Percentiles rank a stretch among this genome's conserved stretches.
Evolutionary conservation across 192 early-diverging fungal genomes (phyloP).

Genomic region (Coemansia sp.): DNA sequence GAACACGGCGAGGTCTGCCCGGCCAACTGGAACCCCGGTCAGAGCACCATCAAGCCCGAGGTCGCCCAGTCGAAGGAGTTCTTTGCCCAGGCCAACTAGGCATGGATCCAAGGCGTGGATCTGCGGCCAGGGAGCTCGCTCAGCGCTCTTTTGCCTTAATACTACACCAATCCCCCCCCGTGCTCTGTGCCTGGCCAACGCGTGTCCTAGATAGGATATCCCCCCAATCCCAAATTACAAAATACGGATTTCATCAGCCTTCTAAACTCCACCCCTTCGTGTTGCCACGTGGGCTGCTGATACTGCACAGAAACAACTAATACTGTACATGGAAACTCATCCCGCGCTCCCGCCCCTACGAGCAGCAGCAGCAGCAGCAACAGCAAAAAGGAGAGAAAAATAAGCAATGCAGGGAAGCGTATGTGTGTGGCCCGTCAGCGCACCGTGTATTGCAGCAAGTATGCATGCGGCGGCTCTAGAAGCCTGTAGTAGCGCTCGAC

Average conservation of each 20-base stretch:
- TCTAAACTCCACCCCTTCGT: no score
- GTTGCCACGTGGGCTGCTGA: no score
- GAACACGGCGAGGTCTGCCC: conserved; percentile 81
- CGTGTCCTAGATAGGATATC: not conserved
- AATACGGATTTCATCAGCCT: not conserved
- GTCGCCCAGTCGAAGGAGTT: conserved; percentile 61
- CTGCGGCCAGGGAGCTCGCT: no score
- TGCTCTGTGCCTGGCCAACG: no score
- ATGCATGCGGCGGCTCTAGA: conserved; percentile 79
- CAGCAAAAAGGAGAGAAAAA: not conserved
- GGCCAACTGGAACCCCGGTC: conserved; percentile 77
- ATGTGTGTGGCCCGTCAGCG: no score
- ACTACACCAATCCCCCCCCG: no score
- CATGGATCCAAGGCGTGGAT: no score
- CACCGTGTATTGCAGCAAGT: conserved; percentile 48
- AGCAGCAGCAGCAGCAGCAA: no score
- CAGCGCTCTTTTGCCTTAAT: no score
- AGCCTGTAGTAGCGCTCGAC: conserved; percentile 76
- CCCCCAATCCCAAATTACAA: not conserved
- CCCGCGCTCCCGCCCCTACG: no score
- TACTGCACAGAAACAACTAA: no score
- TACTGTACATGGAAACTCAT: no score
- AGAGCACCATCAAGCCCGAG: conserved; percentile 66
- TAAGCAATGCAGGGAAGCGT: not conserved
- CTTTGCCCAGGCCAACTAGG: conserved; percentile 54